Conservation (phyloP, 495 filamentous ascomycete species). For the Talaromyces thailandensis region DNA sequence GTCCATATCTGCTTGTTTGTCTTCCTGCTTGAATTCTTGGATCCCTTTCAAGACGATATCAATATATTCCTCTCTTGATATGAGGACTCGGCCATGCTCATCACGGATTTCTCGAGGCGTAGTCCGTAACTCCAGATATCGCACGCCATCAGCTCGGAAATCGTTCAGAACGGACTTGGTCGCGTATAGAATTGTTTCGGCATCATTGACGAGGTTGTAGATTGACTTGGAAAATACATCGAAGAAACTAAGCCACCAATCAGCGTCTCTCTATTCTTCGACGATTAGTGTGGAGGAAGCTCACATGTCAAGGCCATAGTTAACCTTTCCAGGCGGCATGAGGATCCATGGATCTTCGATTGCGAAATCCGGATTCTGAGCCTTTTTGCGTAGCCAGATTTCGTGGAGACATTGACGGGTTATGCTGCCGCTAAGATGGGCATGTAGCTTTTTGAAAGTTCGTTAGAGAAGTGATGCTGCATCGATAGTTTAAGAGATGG, state of each 20-base stretch:
- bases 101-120: slow-evolving; percentile 57
- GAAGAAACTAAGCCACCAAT: slow-evolving; percentile 50
- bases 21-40: slow-evolving; percentile 24
- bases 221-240: slow-evolving; percentile 71
- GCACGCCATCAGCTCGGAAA: slow-evolving; percentile 64
- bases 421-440: slow-evolving; percentile 77
- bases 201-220: slow-evolving; percentile 59
- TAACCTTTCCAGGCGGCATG: slow-evolving; percentile 60
- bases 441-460: slow-evolving; percentile 53
- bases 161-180: slow-evolving; percentile 61
- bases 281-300: background rate
- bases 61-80: slow-evolving; percentile 58
- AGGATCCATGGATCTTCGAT: slow-evolving; percentile 60
- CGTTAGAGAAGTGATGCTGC: background rate
- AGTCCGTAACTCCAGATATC: slow-evolving; percentile 75
- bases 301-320: slow-evolving; percentile 31
- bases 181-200: slow-evolving; percentile 46
- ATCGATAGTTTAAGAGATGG: background rate
- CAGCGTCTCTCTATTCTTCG: slow-evolving; percentile 3
- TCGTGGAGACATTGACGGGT: slow-evolving; percentile 65
- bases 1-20: slow-evolving; percentile 8
- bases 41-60: slow-evolving; percentile 54
- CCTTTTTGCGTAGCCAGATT: slow-evolving; percentile 57
- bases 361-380: slow-evolving; percentile 29
- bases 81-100: slow-evolving; percentile 13